Percentiles rank a stretch among this genome's conserved stretches.
These are phyloP conservation scores for Venturia asperata DNA, from an alignment of 2,329 filamentous ascomycete species.

Conservation along the genomic window DNA sequence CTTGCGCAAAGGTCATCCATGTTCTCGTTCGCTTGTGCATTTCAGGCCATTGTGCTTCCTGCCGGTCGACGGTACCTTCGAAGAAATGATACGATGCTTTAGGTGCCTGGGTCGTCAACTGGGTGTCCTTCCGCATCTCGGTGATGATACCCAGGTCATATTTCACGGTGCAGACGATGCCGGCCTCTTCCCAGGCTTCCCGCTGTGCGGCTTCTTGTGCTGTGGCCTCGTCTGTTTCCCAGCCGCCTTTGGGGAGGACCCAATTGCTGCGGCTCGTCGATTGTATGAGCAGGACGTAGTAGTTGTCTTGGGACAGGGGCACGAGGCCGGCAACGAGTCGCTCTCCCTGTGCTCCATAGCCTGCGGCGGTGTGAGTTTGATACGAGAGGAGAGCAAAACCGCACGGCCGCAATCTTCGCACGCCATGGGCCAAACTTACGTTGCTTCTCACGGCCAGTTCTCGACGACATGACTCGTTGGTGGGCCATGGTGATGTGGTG, in stretches of 20 bases:
- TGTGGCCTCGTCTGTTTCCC: conserved; percentile 90
- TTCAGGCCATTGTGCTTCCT: conserved; percentile 88
- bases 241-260: conserved; percentile 96
- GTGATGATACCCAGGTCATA: conserved; percentile 80
- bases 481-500: conserved; percentile 38
- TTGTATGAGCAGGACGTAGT: conserved; percentile 86
- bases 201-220: conserved; percentile 74
- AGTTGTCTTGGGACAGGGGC: conserved; percentile 77
- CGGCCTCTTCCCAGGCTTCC: conserved; percentile 97
- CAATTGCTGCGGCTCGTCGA: conserved; percentile 85
- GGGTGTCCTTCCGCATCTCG: conserved; percentile 59
- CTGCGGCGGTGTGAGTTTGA: conserved; percentile 42
- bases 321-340: conserved; percentile 93
- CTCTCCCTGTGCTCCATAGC: conserved; percentile 87
- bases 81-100: conserved; percentile 76
- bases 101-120: conserved; percentile 54
- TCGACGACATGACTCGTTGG: conserved; percentile 53
- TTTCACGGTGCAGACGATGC: conserved; percentile 77
- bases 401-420: not conserved
- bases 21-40: conserved; percentile 80
- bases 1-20: conserved; percentile 83
- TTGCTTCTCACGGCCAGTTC: conserved; percentile 71
- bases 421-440: conserved; percentile 41
- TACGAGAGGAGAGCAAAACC: not conserved
- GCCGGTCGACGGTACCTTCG: conserved; percentile 78